Evolutionary conservation across 1,284 basidiomycete genomes (phyloP).

Genomic region (Trichosporon sp.): DNA sequence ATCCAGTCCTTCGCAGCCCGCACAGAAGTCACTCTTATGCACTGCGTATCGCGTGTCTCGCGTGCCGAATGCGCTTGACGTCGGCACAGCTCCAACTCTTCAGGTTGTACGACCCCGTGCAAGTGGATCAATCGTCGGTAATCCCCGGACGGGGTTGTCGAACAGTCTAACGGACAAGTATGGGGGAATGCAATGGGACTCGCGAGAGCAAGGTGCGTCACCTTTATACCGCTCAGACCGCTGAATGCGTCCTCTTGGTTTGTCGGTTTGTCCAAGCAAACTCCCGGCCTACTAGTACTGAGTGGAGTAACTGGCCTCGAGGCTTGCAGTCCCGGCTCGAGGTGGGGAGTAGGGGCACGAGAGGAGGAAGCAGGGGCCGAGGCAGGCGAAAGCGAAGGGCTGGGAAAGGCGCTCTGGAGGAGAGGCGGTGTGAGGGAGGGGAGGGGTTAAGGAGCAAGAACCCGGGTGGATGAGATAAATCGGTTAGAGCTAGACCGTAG

Average conservation of each 20-base stretch:
- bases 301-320: background rate
- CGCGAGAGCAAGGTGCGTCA: background rate
- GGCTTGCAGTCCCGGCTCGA: background rate
- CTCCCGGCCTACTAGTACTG: background rate
- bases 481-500: background rate
- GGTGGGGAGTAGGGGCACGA: background rate
- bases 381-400: background rate
- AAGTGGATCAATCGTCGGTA: background rate
- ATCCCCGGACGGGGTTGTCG: background rate
- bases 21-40: background rate
- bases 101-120: background rate
- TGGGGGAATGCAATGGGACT: background rate
- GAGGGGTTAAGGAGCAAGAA: background rate
- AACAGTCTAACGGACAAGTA: background rate
- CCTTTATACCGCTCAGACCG: background rate
- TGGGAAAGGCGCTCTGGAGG: background rate
- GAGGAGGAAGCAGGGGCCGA: no score
- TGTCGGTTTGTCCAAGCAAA: background rate
- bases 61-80: background rate
- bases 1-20: background rate
- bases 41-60: slow-evolving; percentile 3
- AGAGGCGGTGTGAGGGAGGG: background rate
- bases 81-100: background rate
- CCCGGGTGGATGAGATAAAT: slow-evolving; percentile 1
- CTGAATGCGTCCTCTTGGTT: background rate